These are phyloP conservation scores for Cairneyella variabilis DNA, from an alignment of 495 filamentous ascomycete genomes.

Conservation along the genomic window DNA sequence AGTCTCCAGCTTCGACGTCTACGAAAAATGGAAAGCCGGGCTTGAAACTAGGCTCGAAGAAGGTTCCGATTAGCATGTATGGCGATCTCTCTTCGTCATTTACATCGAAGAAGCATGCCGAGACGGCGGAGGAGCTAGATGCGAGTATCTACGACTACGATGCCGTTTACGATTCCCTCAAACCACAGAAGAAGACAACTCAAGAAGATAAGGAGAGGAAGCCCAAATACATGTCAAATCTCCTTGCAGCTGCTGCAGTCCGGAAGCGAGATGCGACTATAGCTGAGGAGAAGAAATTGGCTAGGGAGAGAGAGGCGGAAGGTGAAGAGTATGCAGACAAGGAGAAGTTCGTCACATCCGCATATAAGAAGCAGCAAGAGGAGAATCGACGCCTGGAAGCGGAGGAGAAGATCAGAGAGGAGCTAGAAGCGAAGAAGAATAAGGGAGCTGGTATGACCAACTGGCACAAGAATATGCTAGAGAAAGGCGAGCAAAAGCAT, in stretches of 20 bases:
- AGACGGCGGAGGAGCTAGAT: slow-evolving; percentile 56
- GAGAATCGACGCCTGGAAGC: slow-evolving; percentile 74
- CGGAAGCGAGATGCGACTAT: slow-evolving; percentile 86
- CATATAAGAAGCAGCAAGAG: slow-evolving; percentile 90
- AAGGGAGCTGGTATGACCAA: slow-evolving; percentile 74
- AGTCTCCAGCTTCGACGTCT: background rate
- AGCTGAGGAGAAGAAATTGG: slow-evolving; percentile 81
- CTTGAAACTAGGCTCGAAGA: slow-evolving; percentile 24
- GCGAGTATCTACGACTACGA: slow-evolving; percentile 76
- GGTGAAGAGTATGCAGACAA: slow-evolving; percentile 93
- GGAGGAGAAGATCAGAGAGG: slow-evolving; percentile 71
- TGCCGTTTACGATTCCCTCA: slow-evolving; percentile 63
- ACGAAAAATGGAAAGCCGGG: slow-evolving; percentile 28
- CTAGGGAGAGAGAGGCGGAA: slow-evolving; percentile 85
- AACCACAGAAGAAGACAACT: slow-evolving; percentile 32
- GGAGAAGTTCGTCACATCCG: slow-evolving; percentile 94
- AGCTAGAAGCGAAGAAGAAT: slow-evolving; percentile 62
- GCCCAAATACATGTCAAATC: slow-evolving; percentile 79
- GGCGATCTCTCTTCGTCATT: slow-evolving; percentile 52
- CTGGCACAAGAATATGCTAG: slow-evolving; percentile 82
- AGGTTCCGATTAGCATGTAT: slow-evolving; percentile 37
- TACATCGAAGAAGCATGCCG: slow-evolving; percentile 50
- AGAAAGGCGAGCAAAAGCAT: slow-evolving; percentile 73
- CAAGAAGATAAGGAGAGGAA: slow-evolving; percentile 43
- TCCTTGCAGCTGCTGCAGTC: slow-evolving; percentile 76